These are phyloP conservation scores for Fusarium pseudonygamai DNA, from an alignment of 2,329 filamentous ascomycete species.

Conservation along the genomic window DNA sequence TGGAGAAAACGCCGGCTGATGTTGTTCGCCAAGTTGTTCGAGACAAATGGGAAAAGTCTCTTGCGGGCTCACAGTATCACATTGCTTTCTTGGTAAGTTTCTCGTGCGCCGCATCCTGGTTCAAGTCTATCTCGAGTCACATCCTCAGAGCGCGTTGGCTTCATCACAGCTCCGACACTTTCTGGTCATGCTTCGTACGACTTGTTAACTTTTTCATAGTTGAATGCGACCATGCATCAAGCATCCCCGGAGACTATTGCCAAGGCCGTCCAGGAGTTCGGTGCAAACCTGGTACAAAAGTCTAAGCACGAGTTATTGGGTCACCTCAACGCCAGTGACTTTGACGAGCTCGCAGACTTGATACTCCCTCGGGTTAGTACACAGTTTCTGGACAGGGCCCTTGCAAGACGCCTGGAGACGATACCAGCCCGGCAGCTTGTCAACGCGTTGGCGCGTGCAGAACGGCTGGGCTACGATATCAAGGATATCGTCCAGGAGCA, in stretches of 20 bases:
- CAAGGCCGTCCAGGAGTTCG: constrained; percentile 57
- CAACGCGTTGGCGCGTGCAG: constrained; percentile 65
- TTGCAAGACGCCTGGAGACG: constrained; percentile 62
- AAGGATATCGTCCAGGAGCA: constrained; percentile 58
- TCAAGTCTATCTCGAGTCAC: background rate
- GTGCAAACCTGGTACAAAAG: constrained; percentile 52
- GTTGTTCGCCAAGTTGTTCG: constrained; percentile 60
- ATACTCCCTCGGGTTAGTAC: constrained; percentile 60
- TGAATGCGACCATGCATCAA: constrained; percentile 61
- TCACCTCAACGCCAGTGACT: constrained; percentile 51
- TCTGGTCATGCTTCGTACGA: background rate
- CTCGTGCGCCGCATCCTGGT: background rate
- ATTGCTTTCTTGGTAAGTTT: constrained; percentile 61
- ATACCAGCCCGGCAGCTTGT: constrained; percentile 65
- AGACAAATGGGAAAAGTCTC: constrained; percentile 61
- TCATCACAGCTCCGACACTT: background rate
- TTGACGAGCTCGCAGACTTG: constrained; percentile 56
- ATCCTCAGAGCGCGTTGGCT: background rate
- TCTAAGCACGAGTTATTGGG: constrained; percentile 54
- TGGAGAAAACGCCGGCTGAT: constrained; percentile 54
- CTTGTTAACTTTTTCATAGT: constrained; percentile 49
- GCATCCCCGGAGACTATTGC: constrained; percentile 50
- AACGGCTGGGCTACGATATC: constrained; percentile 65
- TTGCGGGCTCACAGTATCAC: constrained; percentile 63
- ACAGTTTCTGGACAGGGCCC: constrained; percentile 60